Evolutionary conservation across 768 basidiomycete species (phyloP).

Genomic region (Tephrocybe sp.): DNA sequence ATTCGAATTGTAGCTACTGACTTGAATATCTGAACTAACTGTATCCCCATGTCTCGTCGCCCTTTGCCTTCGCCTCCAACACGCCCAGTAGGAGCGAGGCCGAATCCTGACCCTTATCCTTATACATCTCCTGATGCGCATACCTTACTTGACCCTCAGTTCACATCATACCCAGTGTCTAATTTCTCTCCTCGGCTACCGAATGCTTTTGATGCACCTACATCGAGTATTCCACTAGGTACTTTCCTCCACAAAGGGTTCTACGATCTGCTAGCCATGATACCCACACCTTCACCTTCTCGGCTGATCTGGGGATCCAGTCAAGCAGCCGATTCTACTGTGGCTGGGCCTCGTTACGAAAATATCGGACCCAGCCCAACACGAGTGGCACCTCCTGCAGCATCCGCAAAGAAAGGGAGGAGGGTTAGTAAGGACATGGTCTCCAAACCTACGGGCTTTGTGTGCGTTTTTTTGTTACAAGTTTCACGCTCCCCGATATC

Average conservation of each 20-base stretch:
- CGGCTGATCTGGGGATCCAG: slow-evolving; percentile 56
- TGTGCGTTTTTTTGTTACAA: slow-evolving; percentile 51
- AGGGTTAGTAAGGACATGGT: slow-evolving; percentile 89
- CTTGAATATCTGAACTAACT: neutral
- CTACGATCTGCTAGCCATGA: slow-evolving; percentile 80
- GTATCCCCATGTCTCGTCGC: slow-evolving; percentile 16
- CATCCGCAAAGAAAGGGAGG: slow-evolving; percentile 50
- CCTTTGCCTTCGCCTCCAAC: slow-evolving; percentile 27
- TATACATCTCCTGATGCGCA: slow-evolving; percentile 22
- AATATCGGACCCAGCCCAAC: slow-evolving; percentile 36
- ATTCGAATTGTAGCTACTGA: too few species aligned
- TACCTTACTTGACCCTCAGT: slow-evolving; percentile 32
- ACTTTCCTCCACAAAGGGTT: slow-evolving; percentile 87
- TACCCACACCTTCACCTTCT: slow-evolving; percentile 69
- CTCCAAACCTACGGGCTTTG: slow-evolving; percentile 75
- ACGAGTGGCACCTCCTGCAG: slow-evolving; percentile 28
- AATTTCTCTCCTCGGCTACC: slow-evolving; percentile 34
- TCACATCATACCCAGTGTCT: slow-evolving; percentile 40
- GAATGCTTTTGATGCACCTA: slow-evolving; percentile 37
- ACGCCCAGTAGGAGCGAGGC: slow-evolving; percentile 25
- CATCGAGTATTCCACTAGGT: slow-evolving; percentile 58
- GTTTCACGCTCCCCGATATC: slow-evolving; percentile 22
- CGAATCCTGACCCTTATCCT: slow-evolving; percentile 26
- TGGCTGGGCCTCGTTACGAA: slow-evolving; percentile 72
- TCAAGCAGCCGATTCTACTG: slow-evolving; percentile 35